A percentile compares a stretch with the other conserved stretches of the same genome.
Conservation (phyloP, 768 basidiomycete genomes). For the Brasilioporus rufonigricans region DNA sequence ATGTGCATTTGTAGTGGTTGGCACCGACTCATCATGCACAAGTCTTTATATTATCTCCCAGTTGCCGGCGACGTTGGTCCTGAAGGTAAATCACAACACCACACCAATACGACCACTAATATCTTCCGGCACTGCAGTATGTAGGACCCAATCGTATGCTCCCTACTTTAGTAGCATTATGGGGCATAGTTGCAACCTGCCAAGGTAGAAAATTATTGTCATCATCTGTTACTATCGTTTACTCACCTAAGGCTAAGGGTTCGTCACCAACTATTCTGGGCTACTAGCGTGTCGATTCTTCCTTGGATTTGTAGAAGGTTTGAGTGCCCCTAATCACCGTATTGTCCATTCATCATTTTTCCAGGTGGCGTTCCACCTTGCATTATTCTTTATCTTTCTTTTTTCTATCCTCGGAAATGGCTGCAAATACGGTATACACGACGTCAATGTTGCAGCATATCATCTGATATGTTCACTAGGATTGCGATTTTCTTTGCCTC, state of each 20-base stretch:
- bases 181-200: neutral
- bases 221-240: neutral
- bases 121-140: neutral
- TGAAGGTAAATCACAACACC: neutral
- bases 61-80: neutral
- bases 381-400: slow-evolving; percentile 54
- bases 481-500: slow-evolving; percentile 37
- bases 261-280: slow-evolving; percentile 50
- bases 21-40: neutral
- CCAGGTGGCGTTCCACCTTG: slow-evolving; percentile 57
- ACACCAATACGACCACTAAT: neutral
- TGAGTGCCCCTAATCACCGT: neutral
- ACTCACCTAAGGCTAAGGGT: slow-evolving; percentile 29
- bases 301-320: slow-evolving; percentile 62
- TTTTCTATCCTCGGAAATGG: slow-evolving; percentile 37
- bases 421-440: slow-evolving; percentile 22
- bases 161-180: neutral
- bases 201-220: neutral
- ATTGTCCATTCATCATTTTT: slow-evolving; percentile 1
- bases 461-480: slow-evolving; percentile 20
- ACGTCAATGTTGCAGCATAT: neutral
- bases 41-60: neutral
- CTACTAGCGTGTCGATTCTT: slow-evolving; percentile 49
- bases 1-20: neutral
- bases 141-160: slow-evolving; percentile 1